These are phyloP conservation scores for Emergomyces orientalis DNA, from an alignment of 2,329 filamentous ascomycete genomes.

Conservation along the genomic window DNA sequence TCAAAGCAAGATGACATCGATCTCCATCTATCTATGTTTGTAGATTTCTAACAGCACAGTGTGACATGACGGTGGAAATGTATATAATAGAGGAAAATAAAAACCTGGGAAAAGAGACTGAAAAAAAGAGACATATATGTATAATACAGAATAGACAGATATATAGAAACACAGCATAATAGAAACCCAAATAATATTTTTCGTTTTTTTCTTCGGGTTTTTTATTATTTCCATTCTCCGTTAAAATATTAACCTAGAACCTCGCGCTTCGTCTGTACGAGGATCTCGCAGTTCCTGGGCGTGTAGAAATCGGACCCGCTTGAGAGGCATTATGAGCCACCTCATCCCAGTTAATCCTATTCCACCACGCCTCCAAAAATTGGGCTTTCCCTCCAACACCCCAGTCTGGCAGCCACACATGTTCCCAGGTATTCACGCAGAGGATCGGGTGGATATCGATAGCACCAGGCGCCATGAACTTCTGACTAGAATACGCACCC, in stretches of 20 bases:
- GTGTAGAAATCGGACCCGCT: constrained; percentile 8
- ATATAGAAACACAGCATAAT: constrained; percentile 5
- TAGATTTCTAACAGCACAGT: not conserved
- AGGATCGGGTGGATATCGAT: constrained; percentile 63
- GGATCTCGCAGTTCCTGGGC: not conserved
- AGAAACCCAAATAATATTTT: not conserved
- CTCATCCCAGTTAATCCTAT: constrained; percentile 71
- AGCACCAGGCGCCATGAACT: constrained; percentile 33
- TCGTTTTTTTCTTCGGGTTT: not conserved
- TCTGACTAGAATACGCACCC: constrained; percentile 21
- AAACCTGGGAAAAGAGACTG: not conserved
- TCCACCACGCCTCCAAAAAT: constrained; percentile 79
- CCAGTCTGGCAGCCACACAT: constrained; percentile 81
- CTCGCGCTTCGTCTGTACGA: not conserved
- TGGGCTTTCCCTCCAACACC: constrained; percentile 63
- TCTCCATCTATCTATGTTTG: not conserved
- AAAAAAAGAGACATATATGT: constrained; percentile 7
- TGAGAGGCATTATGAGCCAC: constrained; percentile 45
- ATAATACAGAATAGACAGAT: constrained; percentile 10
- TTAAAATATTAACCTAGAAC: not conserved
- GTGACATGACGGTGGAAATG: not conserved
- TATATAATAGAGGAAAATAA: not conserved
- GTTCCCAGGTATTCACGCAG: constrained; percentile 95
- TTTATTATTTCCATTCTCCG: not conserved
- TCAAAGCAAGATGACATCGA: not conserved